These are phyloP conservation scores for Coemansia sp. DNA, from an alignment of 192 early-diverging fungal genomes.

Conservation along the genomic window DNA sequence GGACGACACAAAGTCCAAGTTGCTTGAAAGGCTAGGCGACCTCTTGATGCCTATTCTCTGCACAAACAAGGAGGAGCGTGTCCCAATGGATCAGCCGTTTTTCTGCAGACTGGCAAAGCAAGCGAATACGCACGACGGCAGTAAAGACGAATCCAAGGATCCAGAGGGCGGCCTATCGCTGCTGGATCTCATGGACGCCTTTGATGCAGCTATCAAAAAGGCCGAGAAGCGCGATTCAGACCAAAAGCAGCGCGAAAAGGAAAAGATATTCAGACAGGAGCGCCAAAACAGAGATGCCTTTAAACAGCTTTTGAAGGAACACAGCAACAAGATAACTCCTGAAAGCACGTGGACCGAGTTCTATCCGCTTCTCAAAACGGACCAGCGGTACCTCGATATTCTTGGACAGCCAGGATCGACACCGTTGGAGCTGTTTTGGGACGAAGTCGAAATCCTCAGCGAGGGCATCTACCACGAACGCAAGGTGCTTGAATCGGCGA, in stretches of 20 bases:
- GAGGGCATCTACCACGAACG: constrained; percentile 70
- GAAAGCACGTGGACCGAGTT: constrained; percentile 85
- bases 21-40: constrained; percentile 23
- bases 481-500: constrained; percentile 58
- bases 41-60: constrained; percentile 40
- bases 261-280: constrained; percentile 58
- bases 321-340: constrained; percentile 62
- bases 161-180: constrained; percentile 65
- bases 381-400: constrained; percentile 66
- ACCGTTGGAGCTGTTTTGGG: constrained; percentile 94
- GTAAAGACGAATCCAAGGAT: constrained; percentile 26
- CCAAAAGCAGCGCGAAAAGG: constrained; percentile 55
- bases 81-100: constrained; percentile 21
- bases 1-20: constrained; percentile 19
- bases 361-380: constrained; percentile 68
- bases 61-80: constrained; percentile 11
- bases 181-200: constrained; percentile 78
- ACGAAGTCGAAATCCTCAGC: constrained; percentile 76
- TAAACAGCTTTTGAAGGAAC: constrained; percentile 66
- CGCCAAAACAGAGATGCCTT: constrained; percentile 73
- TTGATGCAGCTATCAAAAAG: constrained; percentile 64
- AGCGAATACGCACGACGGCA: background rate
- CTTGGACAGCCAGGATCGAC: constrained; percentile 81
- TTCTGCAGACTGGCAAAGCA: constrained; percentile 9
- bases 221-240: constrained; percentile 66